Evolutionary conservation across 768 basidiomycete genomes (phyloP), one percentile per base, ranked within the genome.

Genomic region (Amylocystis lapponica): DNA sequence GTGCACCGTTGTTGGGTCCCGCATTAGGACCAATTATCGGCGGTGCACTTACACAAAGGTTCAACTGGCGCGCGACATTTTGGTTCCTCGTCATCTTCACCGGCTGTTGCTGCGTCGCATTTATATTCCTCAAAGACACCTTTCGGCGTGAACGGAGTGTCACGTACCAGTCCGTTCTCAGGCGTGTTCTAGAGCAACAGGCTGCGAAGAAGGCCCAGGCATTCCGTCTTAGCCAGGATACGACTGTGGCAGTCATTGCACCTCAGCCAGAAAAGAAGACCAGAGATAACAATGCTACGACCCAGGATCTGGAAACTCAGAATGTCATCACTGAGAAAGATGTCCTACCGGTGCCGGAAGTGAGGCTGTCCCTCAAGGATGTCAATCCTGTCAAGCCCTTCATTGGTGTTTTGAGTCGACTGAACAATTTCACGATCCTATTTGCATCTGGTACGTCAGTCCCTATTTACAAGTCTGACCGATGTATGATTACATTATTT

Each of bases 141-240:
- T 94, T 87, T 66, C 76, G 90, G 14, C 67, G 74, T 42, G 87
- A 92, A 55, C 81, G 93, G 33, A 93, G 89, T 41, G 63, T 86
- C 19, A 76, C 79, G 3, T 95, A 93, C 60, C 86, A 87, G 57
- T 69, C 70, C 27, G 79, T 81, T 0, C 64, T 87, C 32, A 64
- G 69, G 36, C 69, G 72, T 14, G 43, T 66, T 5, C 61, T 60
- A 32, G 56, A 59, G 10, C 41, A 42, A 30, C 48, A 53, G 35
- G 48, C 51, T n/a, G 41, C 52, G 25, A 50, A 49, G 27, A 45
- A 54, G 20, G 49, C 56, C 19, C 50, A 59, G 41, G 41, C 56
- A 29, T 47, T 52, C n/a, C 57, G 57, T 17, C 44, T 60, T 7
- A 49, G 48, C 4, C 50, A 59, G 14, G 52, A 53, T 19, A 48